These are phyloP conservation scores for Lunasporangiospora selenospora DNA, from an alignment of 192 early-diverging fungal species.

Conservation along the genomic window DNA sequence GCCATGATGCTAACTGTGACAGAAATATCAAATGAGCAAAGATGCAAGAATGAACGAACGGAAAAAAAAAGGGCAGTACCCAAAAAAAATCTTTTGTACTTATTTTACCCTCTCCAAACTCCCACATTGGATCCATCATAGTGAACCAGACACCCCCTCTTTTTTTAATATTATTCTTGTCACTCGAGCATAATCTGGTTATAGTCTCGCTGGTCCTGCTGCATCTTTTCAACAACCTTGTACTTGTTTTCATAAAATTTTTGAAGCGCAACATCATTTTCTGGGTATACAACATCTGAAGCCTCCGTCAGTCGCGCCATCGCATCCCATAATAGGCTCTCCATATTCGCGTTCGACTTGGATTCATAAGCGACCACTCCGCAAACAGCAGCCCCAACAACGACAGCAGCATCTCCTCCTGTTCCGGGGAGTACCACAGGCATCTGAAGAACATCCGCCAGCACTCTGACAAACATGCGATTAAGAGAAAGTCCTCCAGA, in stretches of 20 bases:
- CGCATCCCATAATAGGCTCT: constrained; percentile 53
- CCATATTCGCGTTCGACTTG: constrained; percentile 9
- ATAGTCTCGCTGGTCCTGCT: constrained; percentile 60
- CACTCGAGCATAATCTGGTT: constrained; percentile 66
- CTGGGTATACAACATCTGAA: constrained; percentile 56
- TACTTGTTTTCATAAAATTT: constrained; percentile 61
- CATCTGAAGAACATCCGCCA: constrained; percentile 64
- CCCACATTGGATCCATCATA: no score
- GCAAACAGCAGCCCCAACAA: constrained; percentile 72
- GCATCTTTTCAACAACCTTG: constrained; percentile 63
- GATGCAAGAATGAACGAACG: no score
- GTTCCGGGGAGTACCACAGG: constrained; percentile 60
- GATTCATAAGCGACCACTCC: constrained; percentile 61
- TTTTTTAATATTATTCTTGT: no score
- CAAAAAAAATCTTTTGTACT: no score
- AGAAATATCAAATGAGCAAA: no score
- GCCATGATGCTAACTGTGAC: no score
- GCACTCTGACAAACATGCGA: constrained; percentile 61
- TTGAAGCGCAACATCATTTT: constrained; percentile 18
- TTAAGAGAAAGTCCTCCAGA: constrained; percentile 74
- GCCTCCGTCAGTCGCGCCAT: constrained; percentile 60
- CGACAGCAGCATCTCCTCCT: constrained; percentile 63
- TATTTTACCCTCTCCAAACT: no score
- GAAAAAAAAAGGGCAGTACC: no score
- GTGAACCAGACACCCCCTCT: no score